Percentiles rank a stretch among this genome's conserved stretches.
phyloP scores from a whole-genome alignment of 164 flowering plant genomes.

The Berberis vulgaris region DNA sequence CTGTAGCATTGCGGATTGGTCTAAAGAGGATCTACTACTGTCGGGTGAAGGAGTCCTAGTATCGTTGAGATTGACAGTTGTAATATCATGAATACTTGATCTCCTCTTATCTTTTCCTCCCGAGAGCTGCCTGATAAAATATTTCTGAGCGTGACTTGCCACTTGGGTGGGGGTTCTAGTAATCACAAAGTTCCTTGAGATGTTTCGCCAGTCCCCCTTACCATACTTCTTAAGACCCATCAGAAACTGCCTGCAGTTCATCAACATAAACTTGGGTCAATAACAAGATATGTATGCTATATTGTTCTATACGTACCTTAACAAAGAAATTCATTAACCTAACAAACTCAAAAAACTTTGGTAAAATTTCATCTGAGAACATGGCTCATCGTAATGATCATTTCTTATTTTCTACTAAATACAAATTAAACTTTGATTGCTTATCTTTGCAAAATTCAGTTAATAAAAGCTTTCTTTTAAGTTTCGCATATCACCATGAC shows the following conservation, averaged over 20 bases:
- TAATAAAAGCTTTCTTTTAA: no score
- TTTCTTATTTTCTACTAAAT: no score
- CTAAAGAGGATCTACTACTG: slow-evolving; percentile 13
- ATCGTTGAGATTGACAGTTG: slow-evolving; percentile 48
- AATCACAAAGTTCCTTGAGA: slow-evolving; percentile 62
- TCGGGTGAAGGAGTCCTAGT: slow-evolving; percentile 36
- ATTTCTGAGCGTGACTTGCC: slow-evolving; percentile 86
- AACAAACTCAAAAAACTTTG: no score
- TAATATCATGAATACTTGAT: slow-evolving; percentile 80
- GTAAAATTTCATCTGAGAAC: no score
- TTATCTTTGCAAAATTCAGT: no score
- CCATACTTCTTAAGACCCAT: slow-evolving; percentile 73
- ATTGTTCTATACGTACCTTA: no score
- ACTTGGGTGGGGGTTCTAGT: slow-evolving; percentile 76
- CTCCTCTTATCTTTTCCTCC: slow-evolving; percentile 73
- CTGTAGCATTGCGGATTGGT: slow-evolving; percentile 20
- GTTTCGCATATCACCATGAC: no score
- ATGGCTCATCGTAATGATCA: no score
- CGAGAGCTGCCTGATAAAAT: slow-evolving; percentile 52
- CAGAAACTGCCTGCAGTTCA: slow-evolving; percentile 50
- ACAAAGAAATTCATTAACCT: no score
- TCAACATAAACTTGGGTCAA: slow-evolving; percentile 9
- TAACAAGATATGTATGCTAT: no score
- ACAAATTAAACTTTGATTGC: no score
- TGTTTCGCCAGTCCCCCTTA: slow-evolving; percentile 84